Base-by-base conservation (phyloP, 129 eudicot genomes). In the Dittrichia graveolens region DNA sequence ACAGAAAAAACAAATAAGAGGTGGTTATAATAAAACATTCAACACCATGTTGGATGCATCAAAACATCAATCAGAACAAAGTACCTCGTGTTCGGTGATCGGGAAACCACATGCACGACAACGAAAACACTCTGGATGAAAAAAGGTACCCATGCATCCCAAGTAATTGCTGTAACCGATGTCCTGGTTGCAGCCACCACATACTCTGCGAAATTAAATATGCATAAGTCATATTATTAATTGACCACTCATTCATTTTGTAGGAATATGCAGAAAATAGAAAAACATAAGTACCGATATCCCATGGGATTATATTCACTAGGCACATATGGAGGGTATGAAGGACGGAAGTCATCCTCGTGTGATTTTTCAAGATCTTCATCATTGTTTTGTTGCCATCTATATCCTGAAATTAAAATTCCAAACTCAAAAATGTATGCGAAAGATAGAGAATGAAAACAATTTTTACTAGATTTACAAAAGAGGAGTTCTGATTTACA, bases 141-240 rank as follows among this genome's bases (percentile, higher is more conserved):
- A 95, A 74, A 83, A 95, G 2, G 82, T 76, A 6, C 97, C 99
- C 97, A 88, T 95, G 84, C 90, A 95, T 78, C 97, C 97, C 77
- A 95, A 73, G 67, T 90, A 95, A 73, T 82, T 91, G 2, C 88
- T 88, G 82, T 61, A 76, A 19, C 91, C 95, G 50, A 95, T 90
- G 16, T 88, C 97, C 13, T 78, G 88, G 50, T 95, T 86, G 73
- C 99, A 95, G 15, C 99, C 95, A 73, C 86, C 93, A 75, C 99
- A 95, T 50, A 79, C 63, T 82, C 99, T 90, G 84, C 31, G 72
- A 87, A 73, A 7, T 76, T 56, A 81, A 13, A 50, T 14, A 43
- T 46, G 37, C 8, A 65, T 31, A 77, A 65, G 6, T 12, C 53
- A 60, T 39, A 60, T 61, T 34, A 55, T 45, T 35, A 75, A 43